Evolutionary conservation across 352 stramenopile genomes (phyloP).

Genomic region (Thalassiosira delicatula): DNA sequence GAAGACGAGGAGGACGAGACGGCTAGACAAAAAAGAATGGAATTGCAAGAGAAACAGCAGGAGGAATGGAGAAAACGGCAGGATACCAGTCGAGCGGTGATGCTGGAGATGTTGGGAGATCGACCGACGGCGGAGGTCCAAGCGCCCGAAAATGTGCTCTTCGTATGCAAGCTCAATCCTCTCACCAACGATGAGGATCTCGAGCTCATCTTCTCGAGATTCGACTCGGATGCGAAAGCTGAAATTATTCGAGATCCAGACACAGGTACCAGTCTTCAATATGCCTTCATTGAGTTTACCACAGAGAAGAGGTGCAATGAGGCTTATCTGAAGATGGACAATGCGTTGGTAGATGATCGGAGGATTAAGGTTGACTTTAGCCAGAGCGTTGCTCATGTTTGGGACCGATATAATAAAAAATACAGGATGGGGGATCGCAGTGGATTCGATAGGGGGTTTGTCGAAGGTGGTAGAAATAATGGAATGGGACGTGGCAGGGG

Average conservation of each 20-base stretch:
- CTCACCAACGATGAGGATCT: constrained; percentile 86
- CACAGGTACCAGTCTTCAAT: constrained; percentile 96
- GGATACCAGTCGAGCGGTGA: constrained; percentile 93
- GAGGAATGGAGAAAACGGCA: constrained; percentile 90
- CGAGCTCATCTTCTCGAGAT: constrained; percentile 85
- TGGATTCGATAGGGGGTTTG: constrained; percentile 47
- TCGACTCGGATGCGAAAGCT: constrained; percentile 80
- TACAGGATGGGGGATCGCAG: constrained; percentile 42
- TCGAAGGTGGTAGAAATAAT: constrained; percentile 24
- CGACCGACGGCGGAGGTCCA: constrained; percentile 96
- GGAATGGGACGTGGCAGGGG: constrained; percentile 7
- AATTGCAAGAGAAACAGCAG: constrained; percentile 89
- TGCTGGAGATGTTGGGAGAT: constrained; percentile 99
- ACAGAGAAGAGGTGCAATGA: constrained; percentile 91
- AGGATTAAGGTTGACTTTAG: constrained; percentile 96
- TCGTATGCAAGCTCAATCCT: constrained; percentile 93
- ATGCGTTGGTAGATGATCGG: constrained; percentile 97
- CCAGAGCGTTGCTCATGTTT: constrained; percentile 97
- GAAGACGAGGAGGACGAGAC: constrained; percentile 71
- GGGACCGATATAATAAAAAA: constrained; percentile 86
- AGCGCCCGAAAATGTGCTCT: constrained; percentile 97
- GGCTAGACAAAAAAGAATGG: constrained; percentile 62
- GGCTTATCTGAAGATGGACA: constrained; percentile 99
- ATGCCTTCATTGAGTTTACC: constrained; percentile 98
- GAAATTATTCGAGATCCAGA: constrained; percentile 97